Evolutionary conservation across 73 alveolate species (phyloP), one percentile per base, ranked within the genome.

Genomic region (Durusdinium trenchii): DNA sequence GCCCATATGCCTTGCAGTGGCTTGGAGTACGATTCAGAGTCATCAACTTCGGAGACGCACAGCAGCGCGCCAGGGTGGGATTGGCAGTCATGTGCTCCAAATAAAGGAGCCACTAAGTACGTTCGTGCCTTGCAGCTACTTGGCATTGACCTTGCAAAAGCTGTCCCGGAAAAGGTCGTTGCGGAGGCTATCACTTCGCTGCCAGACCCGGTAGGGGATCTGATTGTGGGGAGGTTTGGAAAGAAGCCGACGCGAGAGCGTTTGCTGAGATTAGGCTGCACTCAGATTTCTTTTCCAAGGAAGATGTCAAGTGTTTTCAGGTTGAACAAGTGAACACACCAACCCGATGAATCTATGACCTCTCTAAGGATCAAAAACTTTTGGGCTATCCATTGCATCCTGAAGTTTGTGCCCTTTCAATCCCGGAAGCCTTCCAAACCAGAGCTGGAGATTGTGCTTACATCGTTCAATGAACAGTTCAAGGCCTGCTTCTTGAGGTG

Each of bases 111-210:
- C 36, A 28, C 10, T 36, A 12, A n/a, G 5, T 71, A 71, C 28
- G 84, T 71, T 51, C 84, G 38, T 36, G 84, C 84, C 10, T 71
- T 71, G 84, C 84, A 71, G 84, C 51, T 16, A 6, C 84, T 71
- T 6, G 84, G 84, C 84, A 71, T 32, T 9, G 84, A 71, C 5
- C 3, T 71, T 47, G 48, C 84, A 18, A 14, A 6, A 16, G 84
- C 84, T 4, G 51, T 71, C 51, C 84, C 84, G 9, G 30, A 6
- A 3, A 71, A 71, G 51, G 52, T 36, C 43, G 18, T 6, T 16
- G 36, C 30, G 12, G 52, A 6, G 3, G 84, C 84, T 10, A n/a
- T 71, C 51, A 71, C 84, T 5, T 51, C 84, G 26, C 84, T 71
- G 16, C 6, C 6, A 10, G 52, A 32, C 16, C 18, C 48, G 28